A percentile compares a stretch with the other conserved stretches of the same genome.
Conservation (phyloP, 345 rosid genomes). For the Moringa oleifera region DNA sequence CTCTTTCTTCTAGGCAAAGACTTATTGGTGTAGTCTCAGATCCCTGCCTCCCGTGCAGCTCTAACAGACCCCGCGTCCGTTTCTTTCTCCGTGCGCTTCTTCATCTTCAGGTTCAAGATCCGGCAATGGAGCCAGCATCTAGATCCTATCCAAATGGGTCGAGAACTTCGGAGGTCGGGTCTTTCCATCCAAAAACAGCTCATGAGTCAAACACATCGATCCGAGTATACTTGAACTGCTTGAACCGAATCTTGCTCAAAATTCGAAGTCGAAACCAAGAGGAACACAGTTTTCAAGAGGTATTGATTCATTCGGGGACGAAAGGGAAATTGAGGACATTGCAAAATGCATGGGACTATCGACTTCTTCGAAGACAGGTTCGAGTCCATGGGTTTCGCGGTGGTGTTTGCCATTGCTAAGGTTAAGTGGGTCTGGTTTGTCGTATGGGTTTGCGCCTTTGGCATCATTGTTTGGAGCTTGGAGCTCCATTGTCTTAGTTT, state of each 20-base stretch:
- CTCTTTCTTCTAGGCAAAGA: constrained; percentile 66
- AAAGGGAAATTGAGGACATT: constrained; percentile 23
- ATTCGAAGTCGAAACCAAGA: constrained; percentile 73
- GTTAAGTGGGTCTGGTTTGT: too few relatives aligned
- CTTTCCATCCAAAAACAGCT: constrained; percentile 81
- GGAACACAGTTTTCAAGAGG: constrained; percentile 23
- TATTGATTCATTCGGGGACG: constrained; percentile 13
- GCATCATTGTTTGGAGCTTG: constrained; percentile 17
- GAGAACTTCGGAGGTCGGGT: constrained; percentile 94
- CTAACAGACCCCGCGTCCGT: neutral
- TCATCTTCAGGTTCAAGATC: constrained; percentile 71
- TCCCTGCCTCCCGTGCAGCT: constrained; percentile 54
- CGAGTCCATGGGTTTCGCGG: constrained; percentile 11
- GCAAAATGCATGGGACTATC: constrained; percentile 93
- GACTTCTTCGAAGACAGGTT: constrained; percentile 22
- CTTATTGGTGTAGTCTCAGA: constrained; percentile 53
- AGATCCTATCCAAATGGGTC: constrained; percentile 74
- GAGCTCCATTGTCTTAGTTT: constrained; percentile 27
- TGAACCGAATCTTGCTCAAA: constrained; percentile 50
- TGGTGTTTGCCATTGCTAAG: too few relatives aligned
- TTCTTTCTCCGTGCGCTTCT: constrained; percentile 19
- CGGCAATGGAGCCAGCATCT: constrained; percentile 57
- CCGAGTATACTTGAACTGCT: constrained; percentile 39
- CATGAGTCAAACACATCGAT: constrained; percentile 91
- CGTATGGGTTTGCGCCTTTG: constrained; percentile 5